Evolutionary conservation across 2,329 filamentous ascomycete genomes (phyloP), one percentile per base, ranked within the genome.

Genomic region (Fusarium transvaalense): DNA sequence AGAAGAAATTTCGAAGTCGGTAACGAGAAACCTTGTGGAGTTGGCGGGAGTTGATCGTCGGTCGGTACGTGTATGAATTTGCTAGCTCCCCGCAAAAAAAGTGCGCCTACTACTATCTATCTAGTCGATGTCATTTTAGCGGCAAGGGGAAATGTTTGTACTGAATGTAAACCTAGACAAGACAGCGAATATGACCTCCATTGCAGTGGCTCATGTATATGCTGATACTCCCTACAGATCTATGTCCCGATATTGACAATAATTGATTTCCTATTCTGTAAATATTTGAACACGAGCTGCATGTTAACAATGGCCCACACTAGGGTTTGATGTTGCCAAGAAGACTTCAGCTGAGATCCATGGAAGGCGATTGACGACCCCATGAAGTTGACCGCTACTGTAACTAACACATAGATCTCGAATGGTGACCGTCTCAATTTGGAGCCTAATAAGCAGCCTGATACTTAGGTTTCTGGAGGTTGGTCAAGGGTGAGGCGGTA

Each of bases 91-190:
- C 65, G 65, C 71, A 71, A 65, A 71, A 64, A 64, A 57, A 52
- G 48, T 67, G 56, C 34, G 54, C 43, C 53, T 56, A 64, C 51
- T 55, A n/a, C n/a, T n/a, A n/a, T n/a, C n/a, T n/a, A n/a, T n/a
- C n/a, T n/a, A 66, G 23, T 42, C 25, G 39, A 42, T 71, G 61
- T 53, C 69, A 71, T 74, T 74, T 74, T 74, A 74, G 72, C 51
- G 72, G 56, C 56, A 38, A 50, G 74, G 64, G 61, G 27, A 42
- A 39, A 29, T 35, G 32, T 27, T 23, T 38, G 8, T 25, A 32
- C 46, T n/a, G n/a, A 10, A 37, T 17, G 39, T 27, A 59, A 32
- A n/a, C n/a, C n/a, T n/a, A 41, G 27, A n/a, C 21, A 15, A 6
- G 12, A 31, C 14, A 9, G 32, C 17, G 8, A 12, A 29, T 14